These are phyloP conservation scores for Porcisia hertigi DNA, from an alignment of 208 protist genomes.

Conservation along the genomic window DNA sequence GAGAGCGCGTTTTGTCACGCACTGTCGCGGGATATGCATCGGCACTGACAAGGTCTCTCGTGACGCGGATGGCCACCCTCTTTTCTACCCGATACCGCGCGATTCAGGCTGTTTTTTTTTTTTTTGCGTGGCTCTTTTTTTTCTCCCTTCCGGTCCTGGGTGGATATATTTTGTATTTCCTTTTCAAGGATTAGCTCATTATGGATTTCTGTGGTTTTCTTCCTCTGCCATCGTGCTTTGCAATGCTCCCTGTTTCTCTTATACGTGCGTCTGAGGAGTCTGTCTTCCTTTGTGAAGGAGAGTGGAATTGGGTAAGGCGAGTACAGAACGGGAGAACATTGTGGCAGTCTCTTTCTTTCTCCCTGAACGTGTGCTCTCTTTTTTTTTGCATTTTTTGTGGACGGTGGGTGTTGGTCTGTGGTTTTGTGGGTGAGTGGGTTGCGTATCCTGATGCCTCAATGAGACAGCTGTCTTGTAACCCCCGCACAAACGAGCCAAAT, in stretches of 20 bases:
- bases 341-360: neutral
- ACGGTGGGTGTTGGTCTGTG: neutral
- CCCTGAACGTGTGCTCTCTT: neutral
- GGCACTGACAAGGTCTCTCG: neutral
- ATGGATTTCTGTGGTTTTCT: slow-evolving; percentile 7
- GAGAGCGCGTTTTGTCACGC: neutral
- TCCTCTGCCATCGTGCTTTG: neutral
- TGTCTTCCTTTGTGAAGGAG: neutral
- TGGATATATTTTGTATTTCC: neutral
- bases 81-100: neutral
- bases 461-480: too few relatives aligned
- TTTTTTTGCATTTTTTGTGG: neutral
- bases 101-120: neutral
- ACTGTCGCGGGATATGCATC: neutral
- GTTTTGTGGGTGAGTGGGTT: neutral
- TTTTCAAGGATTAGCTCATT: neutral
- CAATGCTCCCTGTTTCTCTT: neutral
- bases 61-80: neutral
- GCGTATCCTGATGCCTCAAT: neutral
- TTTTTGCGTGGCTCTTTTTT: neutral
- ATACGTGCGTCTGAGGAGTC: neutral
- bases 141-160: too few relatives aligned
- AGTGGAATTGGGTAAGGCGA: neutral
- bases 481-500: neutral
- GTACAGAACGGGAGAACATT: neutral